Percentiles rank a stretch among this genome's conserved stretches.
Conservation (phyloP, 805 yeast genomes). For the Wickerhamomyces silvicola region DNA sequence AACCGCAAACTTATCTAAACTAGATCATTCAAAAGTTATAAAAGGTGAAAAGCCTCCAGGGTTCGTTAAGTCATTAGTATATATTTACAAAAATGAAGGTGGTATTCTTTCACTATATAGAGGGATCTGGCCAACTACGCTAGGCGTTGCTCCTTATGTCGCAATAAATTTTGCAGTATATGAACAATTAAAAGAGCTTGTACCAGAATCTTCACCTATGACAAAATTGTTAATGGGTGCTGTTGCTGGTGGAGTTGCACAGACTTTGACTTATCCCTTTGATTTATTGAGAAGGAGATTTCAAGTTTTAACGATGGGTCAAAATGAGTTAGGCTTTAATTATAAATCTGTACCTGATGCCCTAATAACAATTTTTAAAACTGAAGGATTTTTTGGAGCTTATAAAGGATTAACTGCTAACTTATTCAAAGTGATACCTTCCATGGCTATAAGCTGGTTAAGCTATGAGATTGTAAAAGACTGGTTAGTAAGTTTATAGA, state of each 20-base stretch:
- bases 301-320: conserved; percentile 83
- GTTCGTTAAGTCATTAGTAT: conserved; percentile 46
- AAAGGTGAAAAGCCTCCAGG: conserved; percentile 55
- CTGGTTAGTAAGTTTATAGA: conserved; percentile 13
- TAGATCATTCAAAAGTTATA: conserved; percentile 37
- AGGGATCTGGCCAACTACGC: conserved; percentile 84
- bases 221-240: conserved; percentile 78
- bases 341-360: conserved; percentile 78
- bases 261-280: conserved; percentile 84
- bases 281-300: conserved; percentile 84
- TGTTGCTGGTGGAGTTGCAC: conserved; percentile 81
- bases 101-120: conserved; percentile 72
- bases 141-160: conserved; percentile 95
- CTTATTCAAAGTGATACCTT: conserved; percentile 83
- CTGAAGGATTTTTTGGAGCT: conserved; percentile 70
- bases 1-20: conserved; percentile 56
- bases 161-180: conserved; percentile 89
- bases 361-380: conserved; percentile 53
- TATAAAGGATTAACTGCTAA: conserved; percentile 76
- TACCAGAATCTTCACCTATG: conserved; percentile 35
- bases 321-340: conserved; percentile 69
- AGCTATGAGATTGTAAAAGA: conserved; percentile 70
- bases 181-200: conserved; percentile 65
- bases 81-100: conserved; percentile 73
- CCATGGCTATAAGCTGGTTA: conserved; percentile 95